These are phyloP conservation scores for Serendipita sp. DNA, from an alignment of 768 basidiomycete genomes.

Conservation along the genomic window DNA sequence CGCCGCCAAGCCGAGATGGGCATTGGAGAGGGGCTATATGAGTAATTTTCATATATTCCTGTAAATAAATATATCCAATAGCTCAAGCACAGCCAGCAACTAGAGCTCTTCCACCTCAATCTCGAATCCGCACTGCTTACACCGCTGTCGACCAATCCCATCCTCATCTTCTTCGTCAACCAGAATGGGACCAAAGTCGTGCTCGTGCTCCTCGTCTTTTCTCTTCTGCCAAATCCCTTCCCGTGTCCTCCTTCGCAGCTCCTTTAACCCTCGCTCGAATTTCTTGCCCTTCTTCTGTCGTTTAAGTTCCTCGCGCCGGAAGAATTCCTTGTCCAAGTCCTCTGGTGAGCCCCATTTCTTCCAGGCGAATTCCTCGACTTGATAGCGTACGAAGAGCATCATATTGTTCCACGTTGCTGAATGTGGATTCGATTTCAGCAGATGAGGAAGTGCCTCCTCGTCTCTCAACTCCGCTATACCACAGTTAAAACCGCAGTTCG, in stretches of 20 bases:
- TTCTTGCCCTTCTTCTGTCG: conserved; percentile 85
- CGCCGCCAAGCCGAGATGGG: too few species aligned
- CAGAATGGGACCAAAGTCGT: conserved; percentile 54
- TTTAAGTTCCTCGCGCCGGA: conserved; percentile 61
- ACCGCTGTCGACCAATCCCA: conserved; percentile 42
- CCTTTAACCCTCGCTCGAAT: conserved; percentile 78
- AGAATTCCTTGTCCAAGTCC: conserved; percentile 77
- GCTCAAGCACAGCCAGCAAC: not conserved
- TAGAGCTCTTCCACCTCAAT: conserved; percentile 76
- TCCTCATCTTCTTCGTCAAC: conserved; percentile 32
- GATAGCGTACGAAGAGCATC: conserved; percentile 92
- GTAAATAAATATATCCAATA: not conserved
- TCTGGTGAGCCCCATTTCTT: conserved; percentile 96
- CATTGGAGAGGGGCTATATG: too few species aligned
- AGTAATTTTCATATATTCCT: not conserved
- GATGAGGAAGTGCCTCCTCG: conserved; percentile 79
- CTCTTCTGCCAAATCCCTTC: conserved; percentile 82
- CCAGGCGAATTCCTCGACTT: conserved; percentile 94
- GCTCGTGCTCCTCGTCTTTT: conserved; percentile 76
- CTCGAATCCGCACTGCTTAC: conserved; percentile 80
- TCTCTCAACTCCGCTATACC: conserved; percentile 79
- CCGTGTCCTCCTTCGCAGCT: conserved; percentile 68
- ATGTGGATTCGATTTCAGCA: conserved; percentile 89
- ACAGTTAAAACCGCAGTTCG: not conserved
- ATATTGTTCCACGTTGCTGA: conserved; percentile 93